Evolutionary conservation across 768 basidiomycete species (phyloP).

Genomic region (Termitomyces sp.): DNA sequence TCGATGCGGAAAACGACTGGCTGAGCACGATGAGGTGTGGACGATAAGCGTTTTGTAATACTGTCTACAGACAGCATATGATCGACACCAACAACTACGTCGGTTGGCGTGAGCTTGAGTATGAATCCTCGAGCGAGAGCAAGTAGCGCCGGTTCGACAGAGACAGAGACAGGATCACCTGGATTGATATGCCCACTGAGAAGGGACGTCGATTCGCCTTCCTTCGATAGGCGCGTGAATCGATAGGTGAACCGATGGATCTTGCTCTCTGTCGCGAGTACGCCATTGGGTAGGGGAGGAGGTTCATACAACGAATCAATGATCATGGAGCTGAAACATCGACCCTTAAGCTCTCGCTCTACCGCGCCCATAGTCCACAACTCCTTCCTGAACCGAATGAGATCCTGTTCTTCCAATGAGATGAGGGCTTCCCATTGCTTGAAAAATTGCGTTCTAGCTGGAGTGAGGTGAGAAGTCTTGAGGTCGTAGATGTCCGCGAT

Average conservation of each 20-base stretch:
- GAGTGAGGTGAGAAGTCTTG: conserved; percentile 78
- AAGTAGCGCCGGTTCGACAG: conserved; percentile 81
- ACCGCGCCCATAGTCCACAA: conserved; percentile 86
- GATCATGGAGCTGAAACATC: conserved; percentile 82
- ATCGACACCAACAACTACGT: conserved; percentile 77
- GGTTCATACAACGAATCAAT: conserved; percentile 39
- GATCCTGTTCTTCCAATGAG: conserved; percentile 81
- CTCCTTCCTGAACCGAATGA: conserved; percentile 80
- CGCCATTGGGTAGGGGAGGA: conserved; percentile 13
- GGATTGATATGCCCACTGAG: conserved; percentile 72
- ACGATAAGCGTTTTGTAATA: conserved; percentile 35
- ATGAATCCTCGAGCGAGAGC: conserved; percentile 84
- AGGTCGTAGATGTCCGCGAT: conserved; percentile 65
- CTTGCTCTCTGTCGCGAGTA: conserved; percentile 33
- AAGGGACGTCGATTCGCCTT: conserved; percentile 16
- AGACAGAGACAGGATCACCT: conserved; percentile 83
- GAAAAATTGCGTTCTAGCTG: conserved; percentile 70
- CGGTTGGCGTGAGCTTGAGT: conserved; percentile 55
- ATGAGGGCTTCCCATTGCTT: conserved; percentile 86
- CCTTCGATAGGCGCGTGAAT: conserved; percentile 39
- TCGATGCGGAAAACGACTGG: conserved; percentile 75
- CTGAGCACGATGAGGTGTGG: background rate
- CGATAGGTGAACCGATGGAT: conserved; percentile 79
- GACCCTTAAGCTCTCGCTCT: conserved; percentile 74
- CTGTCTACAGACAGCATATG: conserved; percentile 55